A percentile compares a stretch with the other conserved stretches of the same genome.
Evolutionary conservation across 768 basidiomycete species (phyloP).

Genomic region (Leccinellum rugosiceps): DNA sequence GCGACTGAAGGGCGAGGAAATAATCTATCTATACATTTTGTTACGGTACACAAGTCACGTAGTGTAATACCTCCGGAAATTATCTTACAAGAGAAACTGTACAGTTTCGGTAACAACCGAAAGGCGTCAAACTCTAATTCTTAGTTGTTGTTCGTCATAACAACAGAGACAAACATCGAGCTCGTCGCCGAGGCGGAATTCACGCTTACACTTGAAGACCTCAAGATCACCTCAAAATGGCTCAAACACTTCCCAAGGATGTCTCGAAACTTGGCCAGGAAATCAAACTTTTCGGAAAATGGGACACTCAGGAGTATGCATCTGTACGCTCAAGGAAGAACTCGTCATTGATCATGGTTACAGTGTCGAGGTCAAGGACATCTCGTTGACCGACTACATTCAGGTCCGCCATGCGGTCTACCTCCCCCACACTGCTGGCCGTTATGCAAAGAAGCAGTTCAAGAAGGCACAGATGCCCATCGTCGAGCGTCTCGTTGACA

Average conservation of each 20-base stretch:
- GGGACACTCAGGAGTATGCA: constrained; percentile 95
- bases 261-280: constrained; percentile 79
- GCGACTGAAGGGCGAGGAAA: constrained; percentile 11
- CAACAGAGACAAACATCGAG: constrained; percentile 26
- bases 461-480: constrained; percentile 99
- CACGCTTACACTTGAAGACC: constrained; percentile 21
- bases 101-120: constrained; percentile 29
- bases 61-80: neutral
- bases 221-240: constrained; percentile 51
- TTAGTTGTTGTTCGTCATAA: neutral
- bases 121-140: constrained; percentile 25
- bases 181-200: constrained; percentile 19
- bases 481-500: constrained; percentile 98
- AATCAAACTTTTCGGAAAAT: constrained; percentile 97
- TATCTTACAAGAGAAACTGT: constrained; percentile 19
- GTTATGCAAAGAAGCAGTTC: constrained; percentile 99
- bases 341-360: constrained; percentile 16
- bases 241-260: constrained; percentile 78
- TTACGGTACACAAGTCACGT: neutral
- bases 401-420: constrained; percentile 98
- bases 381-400: constrained; percentile 98
- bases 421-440: constrained; percentile 97
- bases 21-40: neutral
- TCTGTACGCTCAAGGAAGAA: neutral
- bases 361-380: constrained; percentile 98